Base-by-base conservation (phyloP, 768 basidiomycete genomes). In the Suillus subalutaceus region DNA sequence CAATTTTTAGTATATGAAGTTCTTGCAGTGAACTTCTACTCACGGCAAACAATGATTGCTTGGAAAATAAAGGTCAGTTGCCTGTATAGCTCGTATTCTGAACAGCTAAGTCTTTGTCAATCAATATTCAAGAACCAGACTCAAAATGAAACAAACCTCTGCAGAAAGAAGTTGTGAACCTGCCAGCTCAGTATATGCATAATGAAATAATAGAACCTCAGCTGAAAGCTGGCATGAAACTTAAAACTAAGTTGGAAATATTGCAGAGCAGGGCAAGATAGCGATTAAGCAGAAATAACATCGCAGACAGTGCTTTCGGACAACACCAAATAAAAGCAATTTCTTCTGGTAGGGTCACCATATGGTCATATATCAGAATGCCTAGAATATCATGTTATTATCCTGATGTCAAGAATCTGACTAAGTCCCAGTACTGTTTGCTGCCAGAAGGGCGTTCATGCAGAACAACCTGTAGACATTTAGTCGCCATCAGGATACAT, bases 111-210 rank as follows among this genome's bases (percentile, higher is more conserved):
- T 26, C 5, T 50, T 50, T 23, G 23, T 50, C 23, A 26, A 59
- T 48, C 2, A 18, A 53, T 53, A 53, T 30, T 30, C 30, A 32
- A 18, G 52, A 53, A 53, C 26, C 8, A 30, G n/a, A 38, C 12
- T 13, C 15, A 62, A 9, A 50, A 23, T 26, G 23, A 10, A 30
- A 62, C 67, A 50, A 23, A 50, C 48, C 67, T 67, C 64, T 65
- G 12, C 4, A 55, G 23, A 43, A 38, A 13, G 12, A 62, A 15
- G 43, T n/a, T 48, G 52, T 61, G 56, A 65, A 40, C 43, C 7
- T 12, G 9, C 15, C 18, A 52, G 1, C 40, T 60, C 8, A 32
- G 66, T 38, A 26, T 7, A 40, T 12, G 4, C 23, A 37, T 23
- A 16, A 53, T 52, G 52, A 44, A 20, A 62, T 30, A 8, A 66